Percentiles rank a stretch among this genome's conserved stretches.
These are phyloP conservation scores for Salvia splendens DNA, from an alignment of 257 asterid species.

Conservation along the genomic window DNA sequence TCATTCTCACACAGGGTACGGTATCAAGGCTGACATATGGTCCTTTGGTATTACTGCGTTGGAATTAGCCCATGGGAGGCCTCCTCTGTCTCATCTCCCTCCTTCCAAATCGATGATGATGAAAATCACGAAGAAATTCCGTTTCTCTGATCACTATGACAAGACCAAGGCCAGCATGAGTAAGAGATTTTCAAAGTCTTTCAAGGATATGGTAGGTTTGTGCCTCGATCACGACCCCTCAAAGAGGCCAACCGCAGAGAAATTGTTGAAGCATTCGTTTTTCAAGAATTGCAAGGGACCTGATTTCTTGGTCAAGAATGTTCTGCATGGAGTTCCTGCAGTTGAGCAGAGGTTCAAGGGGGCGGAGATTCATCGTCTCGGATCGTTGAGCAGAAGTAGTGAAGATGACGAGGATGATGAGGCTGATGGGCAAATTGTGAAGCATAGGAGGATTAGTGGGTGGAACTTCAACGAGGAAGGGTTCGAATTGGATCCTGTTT, in stretches of 20 bases:
- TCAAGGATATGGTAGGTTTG: slow-evolving; percentile 73
- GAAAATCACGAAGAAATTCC: slow-evolving; percentile 69
- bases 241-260: slow-evolving; percentile 73
- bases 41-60: slow-evolving; percentile 85
- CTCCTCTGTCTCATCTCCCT: slow-evolving; percentile 79
- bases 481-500: slow-evolving; percentile 72
- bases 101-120: slow-evolving; percentile 75
- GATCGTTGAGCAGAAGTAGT: background rate
- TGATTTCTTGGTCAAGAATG: slow-evolving; percentile 56
- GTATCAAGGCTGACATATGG: slow-evolving; percentile 90
- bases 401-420: slow-evolving; percentile 33
- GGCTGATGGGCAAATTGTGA: slow-evolving; percentile 38
- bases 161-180: slow-evolving; percentile 44
- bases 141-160: slow-evolving; percentile 76
- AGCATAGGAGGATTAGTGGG: slow-evolving; percentile 76
- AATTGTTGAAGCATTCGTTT: slow-evolving; percentile 66
- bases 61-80: slow-evolving; percentile 90
- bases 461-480: slow-evolving; percentile 83
- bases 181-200: slow-evolving; percentile 66
- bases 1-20: slow-evolving; percentile 71
- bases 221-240: slow-evolving; percentile 89
- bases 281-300: slow-evolving; percentile 66
- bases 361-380: slow-evolving; percentile 1
- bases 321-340: slow-evolving; percentile 63
- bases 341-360: slow-evolving; percentile 60